Evolutionary conservation across 768 basidiomycete species (phyloP), one percentile per base, ranked within the genome.

Genomic region (Tylopilus plumbeoviolaceoides): DNA sequence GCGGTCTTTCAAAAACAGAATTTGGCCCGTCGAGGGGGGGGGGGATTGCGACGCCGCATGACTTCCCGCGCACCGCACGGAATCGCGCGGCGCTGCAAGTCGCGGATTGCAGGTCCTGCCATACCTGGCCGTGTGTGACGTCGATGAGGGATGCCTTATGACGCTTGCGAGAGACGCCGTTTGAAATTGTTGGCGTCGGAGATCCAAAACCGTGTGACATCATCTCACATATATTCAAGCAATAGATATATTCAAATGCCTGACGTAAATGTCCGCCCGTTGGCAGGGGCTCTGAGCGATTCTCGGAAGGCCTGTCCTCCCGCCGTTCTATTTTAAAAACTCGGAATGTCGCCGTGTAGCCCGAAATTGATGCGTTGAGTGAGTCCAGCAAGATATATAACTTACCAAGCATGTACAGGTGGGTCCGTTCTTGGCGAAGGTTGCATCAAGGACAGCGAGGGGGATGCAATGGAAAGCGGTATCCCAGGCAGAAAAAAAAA

Each of bases 381-480:
- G 39, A n/a, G 33, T 20, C 21, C 27, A 44, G 18, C 23, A 20
- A 27, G 28, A 44, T 30, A 44, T 30, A 38, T 8, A 36, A 63
- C 75, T 49, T 60, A 86, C 93, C 97, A 99, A 9, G 97, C 97
- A 71, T 99, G 97, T 4, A 99, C 97, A 12, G 23, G 23, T 23
- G 23, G 23, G 5, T 23, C 5, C 57, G 98, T 95, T 95, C 77
- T 99, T 99, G 21, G 97, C 95, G 63, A 97, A 98, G 1, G 84
- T 76, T 2, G 97, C 87, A 65, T 99, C 97, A 28, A 99, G 89
- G 57, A 98, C 83, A 11, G 97, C 97, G 14, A 99, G 81, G 0
- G 97, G 97, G 59, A 99, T 93, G 63, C 95, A 98, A 66, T 99
- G 97, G 78, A 99, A 99, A n/a, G 97, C 97, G 0, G 89, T 93